These are phyloP conservation scores for Naganishia albida DNA, from an alignment of 1,284 basidiomycete species.

Conservation along the genomic window DNA sequence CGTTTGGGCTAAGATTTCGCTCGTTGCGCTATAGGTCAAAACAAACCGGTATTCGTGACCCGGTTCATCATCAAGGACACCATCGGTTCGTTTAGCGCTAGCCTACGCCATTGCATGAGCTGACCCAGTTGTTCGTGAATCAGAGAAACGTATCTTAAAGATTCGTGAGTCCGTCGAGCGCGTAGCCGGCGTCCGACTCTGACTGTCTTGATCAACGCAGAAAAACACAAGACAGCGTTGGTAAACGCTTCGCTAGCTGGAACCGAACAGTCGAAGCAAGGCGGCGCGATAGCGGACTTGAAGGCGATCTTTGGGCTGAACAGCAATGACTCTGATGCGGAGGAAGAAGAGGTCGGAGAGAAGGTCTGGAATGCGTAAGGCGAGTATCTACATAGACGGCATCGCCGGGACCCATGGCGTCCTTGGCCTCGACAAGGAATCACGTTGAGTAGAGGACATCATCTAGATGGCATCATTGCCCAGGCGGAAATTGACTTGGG, in stretches of 20 bases:
- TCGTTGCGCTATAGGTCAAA: slow-evolving; percentile 35
- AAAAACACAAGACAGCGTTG: slow-evolving; percentile 52
- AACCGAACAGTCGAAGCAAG: slow-evolving; percentile 40
- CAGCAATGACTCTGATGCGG: slow-evolving; percentile 40
- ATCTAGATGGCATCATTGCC: too few species aligned
- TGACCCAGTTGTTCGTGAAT: neutral
- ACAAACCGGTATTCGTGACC: slow-evolving; percentile 73
- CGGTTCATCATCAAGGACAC: slow-evolving; percentile 72
- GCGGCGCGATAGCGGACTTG: slow-evolving; percentile 51
- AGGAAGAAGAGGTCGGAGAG: slow-evolving; percentile 27
- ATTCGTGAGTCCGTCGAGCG: slow-evolving; percentile 61
- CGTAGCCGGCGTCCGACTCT: neutral
- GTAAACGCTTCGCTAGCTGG: slow-evolving; percentile 52
- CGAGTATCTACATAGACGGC: too few species aligned
- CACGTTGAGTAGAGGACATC: too few species aligned
- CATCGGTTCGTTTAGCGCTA: slow-evolving; percentile 58
- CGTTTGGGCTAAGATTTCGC: neutral
- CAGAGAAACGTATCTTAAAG: slow-evolving; percentile 77
- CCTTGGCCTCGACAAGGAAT: too few species aligned
- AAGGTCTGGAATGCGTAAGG: slow-evolving; percentile 17
- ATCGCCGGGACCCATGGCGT: too few species aligned
- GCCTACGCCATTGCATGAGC: slow-evolving; percentile 11
- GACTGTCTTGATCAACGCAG: slow-evolving; percentile 32
- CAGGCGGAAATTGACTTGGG: too few species aligned
- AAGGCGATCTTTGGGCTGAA: slow-evolving; percentile 53